Evolutionary conservation across 2,329 filamentous ascomycete species (phyloP), one percentile per base, ranked within the genome.

Genomic region (Blumeriella jaapii): DNA sequence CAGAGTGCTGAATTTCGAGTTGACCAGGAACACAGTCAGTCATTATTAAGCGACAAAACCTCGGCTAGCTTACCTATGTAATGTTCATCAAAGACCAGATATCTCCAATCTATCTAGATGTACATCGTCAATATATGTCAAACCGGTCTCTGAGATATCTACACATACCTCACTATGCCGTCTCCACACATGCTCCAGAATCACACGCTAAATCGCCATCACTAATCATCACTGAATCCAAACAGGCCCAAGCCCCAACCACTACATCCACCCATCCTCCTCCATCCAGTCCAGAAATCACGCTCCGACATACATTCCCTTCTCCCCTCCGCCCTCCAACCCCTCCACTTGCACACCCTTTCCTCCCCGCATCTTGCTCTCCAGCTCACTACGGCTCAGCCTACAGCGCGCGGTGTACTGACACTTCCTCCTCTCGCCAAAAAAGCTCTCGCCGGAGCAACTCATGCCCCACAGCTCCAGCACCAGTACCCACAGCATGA

Each of bases 391-490:
- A 40, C 55, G 49, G 10, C 39, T 40, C 6, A 49, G 55, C 38
- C 55, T 61, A 51, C 61, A 64, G 30, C 48, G 53, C 4, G 64
- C 64, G 12, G 54, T 60, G 45, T 69, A 69, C 12, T 48, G 53
- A 24, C 55, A 57, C 11, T 52, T 51, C 28, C 46, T 54, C 35
- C 52, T 56, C 29, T 57, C 56, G 1, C 59, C 59, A 23, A 63
- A 63, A 37, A 69, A 64, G 2, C 54, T 52, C 26, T 69, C 61
- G 24, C 60, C 59, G 8, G 52, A 54, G 45, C 60, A 65, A 23
- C 64, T 67, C 26, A 59, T 61, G 6, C 68, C 68, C 50, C 60
- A 67, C 2, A 71, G 47, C 48, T 72, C 68, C 3, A 70, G 40
- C 4, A 62, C 39, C 29, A 71, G 52, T 0, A 69, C 61, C 54